Base-by-base conservation (phyloP, 2,329 filamentous ascomycete species). In the Nothomitra cinnamomea region DNA sequence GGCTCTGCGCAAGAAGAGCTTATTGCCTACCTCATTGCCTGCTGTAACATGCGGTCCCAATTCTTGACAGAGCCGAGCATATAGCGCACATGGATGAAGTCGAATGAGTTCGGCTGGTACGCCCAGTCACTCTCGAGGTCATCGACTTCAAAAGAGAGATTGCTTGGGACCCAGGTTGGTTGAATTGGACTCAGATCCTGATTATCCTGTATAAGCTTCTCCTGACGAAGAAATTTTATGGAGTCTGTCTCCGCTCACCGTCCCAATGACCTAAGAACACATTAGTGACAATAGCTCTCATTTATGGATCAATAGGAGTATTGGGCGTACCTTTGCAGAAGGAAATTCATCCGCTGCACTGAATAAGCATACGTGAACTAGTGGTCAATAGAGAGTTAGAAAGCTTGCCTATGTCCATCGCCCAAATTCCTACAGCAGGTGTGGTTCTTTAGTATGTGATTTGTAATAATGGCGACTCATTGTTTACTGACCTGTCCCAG, bases 331-430 rank as follows among this genome's bases (percentile, higher is more conserved):
- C 50, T 35, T 49, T 35, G 45, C 32, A 24, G 19, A 22, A 22
- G 32, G 49, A 38, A 13, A 52, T 32, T 40, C 12, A 22, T 65
- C 65, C 25, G 65, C 58, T 42, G 6, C 8, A 41, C 17, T 3
- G 38, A 5, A 41, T 41, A 41, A 41, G 17, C 15, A 19, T n/a
- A 15, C n/a, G 22, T 5, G 22, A 25, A 13, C 19, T 7, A n/a
- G 4, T 41, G 8, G 1, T 25, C 22, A 22, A 50, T 17, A 35
- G 47, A 25, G 47, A 17, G 32, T 21, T 24, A 45, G 5, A 32
- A 32, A 32, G 21, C 43, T 8, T 45, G 48, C 22, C 22, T 15
- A 55, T 43, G 24, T 56, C 55, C 50, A 55, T 38, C 1, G 41
- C 55, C 55, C 55, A 56, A 21, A 56, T 56, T 5, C 56, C 38